Base-by-base conservation (phyloP, 2,329 filamentous ascomycete genomes). In the Arachnomyces sp. region DNA sequence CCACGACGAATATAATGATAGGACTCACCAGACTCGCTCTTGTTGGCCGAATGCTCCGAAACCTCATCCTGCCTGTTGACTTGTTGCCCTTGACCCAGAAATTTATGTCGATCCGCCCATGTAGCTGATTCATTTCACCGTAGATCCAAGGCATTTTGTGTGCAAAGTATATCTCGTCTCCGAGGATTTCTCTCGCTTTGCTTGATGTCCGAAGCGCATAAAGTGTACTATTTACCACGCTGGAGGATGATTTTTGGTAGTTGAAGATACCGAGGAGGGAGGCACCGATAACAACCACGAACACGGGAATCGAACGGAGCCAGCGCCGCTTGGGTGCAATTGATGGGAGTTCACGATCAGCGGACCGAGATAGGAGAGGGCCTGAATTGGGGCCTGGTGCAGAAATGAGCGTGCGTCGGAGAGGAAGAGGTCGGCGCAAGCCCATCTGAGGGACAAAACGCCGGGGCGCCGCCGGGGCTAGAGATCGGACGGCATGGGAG, bases 221-320 rank as follows among this genome's bases (percentile, higher is more conserved):
- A 18, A 98, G 76, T 3, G 88, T 92, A 40, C 84, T 86, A 40
- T 79, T 79, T n/a, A 95, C 84, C 20, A 90, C 77, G 40, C 84
- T 84, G 17, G 81, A 87, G n/a, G 84, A 87, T 42, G 81, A 79
- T 64, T 95, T 95, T 64, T 98, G 90, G 76, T 98, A 96, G 75
- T 98, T 98, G 82, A 98, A 96, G 64, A 98, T 95, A 51, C 83
- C 86, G 44, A 93, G 68, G 49, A 81, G 81, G 50, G 81, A 82
- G 40, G 74, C 71, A 36, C 77, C 75, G 52, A 94, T 78, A 47
- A 86, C 70, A 47, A 76, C 64, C 39, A 82, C 60, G 73, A 96
- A 96, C 59, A 94, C 68, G 39, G 90, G 90, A 28, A 94, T 65
- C 1, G 86, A 87, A 52, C 76, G 76, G 40, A 72, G 59, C 83